These are phyloP conservation scores for Suhomyces tanzawaensis DNA, from an alignment of 805 yeast species.

Conservation along the genomic window DNA sequence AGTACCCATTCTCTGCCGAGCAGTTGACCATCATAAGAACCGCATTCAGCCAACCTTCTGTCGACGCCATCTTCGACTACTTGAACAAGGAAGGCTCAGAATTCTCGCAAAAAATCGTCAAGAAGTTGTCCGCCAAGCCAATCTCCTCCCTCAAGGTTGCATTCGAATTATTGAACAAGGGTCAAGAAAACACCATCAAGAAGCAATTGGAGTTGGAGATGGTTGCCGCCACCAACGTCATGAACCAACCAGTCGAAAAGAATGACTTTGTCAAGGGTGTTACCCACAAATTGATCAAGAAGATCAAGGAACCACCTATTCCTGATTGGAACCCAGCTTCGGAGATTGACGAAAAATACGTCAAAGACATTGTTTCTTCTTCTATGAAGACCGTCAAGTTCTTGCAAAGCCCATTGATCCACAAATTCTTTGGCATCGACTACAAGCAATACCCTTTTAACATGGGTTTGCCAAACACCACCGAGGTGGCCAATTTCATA, in stretches of 20 bases:
- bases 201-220: slow-evolving; percentile 72
- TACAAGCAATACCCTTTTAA: slow-evolving; percentile 53
- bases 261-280: slow-evolving; percentile 70
- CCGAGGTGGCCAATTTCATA: slow-evolving; percentile 61
- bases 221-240: slow-evolving; percentile 66
- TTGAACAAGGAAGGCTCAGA: slow-evolving; percentile 54
- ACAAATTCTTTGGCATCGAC: slow-evolving; percentile 38
- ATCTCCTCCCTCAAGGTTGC: slow-evolving; percentile 77
- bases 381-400: slow-evolving; percentile 22
- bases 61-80: slow-evolving; percentile 56
- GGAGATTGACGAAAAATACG: slow-evolving; percentile 13
- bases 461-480: slow-evolving; percentile 79
- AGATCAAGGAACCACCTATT: slow-evolving; percentile 54
- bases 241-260: slow-evolving; percentile 53
- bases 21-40: slow-evolving; percentile 64
- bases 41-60: slow-evolving; percentile 54
- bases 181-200: slow-evolving; percentile 54
- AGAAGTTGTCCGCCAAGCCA: slow-evolving; percentile 62
- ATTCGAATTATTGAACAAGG: slow-evolving; percentile 62
- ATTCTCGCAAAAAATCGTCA: slow-evolving; percentile 61
- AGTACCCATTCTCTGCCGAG: slow-evolving; percentile 54
- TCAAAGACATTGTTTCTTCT: slow-evolving; percentile 16
- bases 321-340: slow-evolving; percentile 40
- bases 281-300: slow-evolving; percentile 58
- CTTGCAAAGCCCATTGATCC: slow-evolving; percentile 36